Conservation (phyloP, 202 grass and related monocot species). For the Zoysia matrella region DNA sequence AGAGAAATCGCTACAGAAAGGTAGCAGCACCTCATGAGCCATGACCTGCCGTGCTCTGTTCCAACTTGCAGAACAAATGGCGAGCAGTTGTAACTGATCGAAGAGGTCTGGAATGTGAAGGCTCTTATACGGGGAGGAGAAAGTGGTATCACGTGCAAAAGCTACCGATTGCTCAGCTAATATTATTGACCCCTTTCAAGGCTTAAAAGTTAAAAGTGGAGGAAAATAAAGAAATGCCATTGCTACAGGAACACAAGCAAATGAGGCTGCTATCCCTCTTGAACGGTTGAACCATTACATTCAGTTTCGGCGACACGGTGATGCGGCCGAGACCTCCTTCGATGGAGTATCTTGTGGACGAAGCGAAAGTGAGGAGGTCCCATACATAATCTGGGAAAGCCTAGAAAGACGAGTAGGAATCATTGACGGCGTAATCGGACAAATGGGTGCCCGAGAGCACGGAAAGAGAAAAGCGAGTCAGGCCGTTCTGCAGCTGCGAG, state of each 20-base stretch:
- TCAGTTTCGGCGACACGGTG: neutral
- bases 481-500: neutral
- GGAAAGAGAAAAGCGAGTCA: constrained; percentile 37
- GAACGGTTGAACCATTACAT: neutral
- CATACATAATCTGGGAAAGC: constrained; percentile 14
- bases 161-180: neutral
- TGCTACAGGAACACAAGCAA: constrained; percentile 14
- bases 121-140: constrained; percentile 9
- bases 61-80: neutral
- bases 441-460: constrained; percentile 41
- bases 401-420: constrained; percentile 59
- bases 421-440: constrained; percentile 56
- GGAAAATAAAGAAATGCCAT: constrained; percentile 25
- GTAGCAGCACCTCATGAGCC: constrained; percentile 45
- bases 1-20: neutral
- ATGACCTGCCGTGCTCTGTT: constrained; percentile 3
- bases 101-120: neutral
- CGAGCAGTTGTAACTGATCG: neutral
- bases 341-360: neutral
- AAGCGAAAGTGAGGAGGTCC: neutral
- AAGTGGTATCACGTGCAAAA: constrained; percentile 34
- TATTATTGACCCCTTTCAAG: constrained; percentile 17
- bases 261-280: too few species aligned
- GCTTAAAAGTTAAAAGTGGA: constrained; percentile 17
- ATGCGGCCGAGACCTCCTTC: too few species aligned